Percentiles rank a stretch among this genome's conserved stretches.
phyloP scores from a whole-genome alignment of 768 basidiomycete genomes.

The Boletus tomentosulus region DNA sequence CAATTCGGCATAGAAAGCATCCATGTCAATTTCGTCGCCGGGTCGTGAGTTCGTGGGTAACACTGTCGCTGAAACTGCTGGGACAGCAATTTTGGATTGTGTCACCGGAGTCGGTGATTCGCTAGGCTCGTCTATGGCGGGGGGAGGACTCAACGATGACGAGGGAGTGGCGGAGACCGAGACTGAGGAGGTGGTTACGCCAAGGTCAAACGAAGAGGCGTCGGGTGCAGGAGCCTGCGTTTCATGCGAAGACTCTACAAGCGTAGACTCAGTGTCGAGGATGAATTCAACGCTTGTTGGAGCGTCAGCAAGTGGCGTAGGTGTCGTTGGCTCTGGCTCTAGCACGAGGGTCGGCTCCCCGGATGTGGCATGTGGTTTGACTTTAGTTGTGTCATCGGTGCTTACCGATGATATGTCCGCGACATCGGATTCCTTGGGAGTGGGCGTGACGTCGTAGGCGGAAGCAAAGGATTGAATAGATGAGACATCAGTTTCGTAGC shows the following conservation, averaged over 20 bases:
- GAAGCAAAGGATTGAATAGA: background rate
- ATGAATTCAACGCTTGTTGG: background rate
- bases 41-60: constrained; percentile 6
- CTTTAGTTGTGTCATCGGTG: constrained; percentile 1
- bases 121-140: constrained; percentile 1
- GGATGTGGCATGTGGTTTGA: background rate
- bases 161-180: constrained; percentile 4
- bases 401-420: constrained; percentile 1
- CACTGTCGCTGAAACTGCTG: constrained; percentile 15
- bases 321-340: constrained; percentile 1
- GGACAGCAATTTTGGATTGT: constrained; percentile 8
- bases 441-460: constrained; percentile 1
- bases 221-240: background rate
- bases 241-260: background rate
- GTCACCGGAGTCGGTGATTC: background rate
- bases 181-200: background rate
- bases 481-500: constrained; percentile 9
- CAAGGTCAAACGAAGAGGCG: background rate
- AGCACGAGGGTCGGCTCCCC: constrained; percentile 1
- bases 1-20: constrained; percentile 41
- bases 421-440: constrained; percentile 5
- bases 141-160: background rate
- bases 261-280: constrained; percentile 1
- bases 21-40: constrained; percentile 36
- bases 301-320: background rate